Evolutionary conservation across 306 rosid genomes (phyloP).

Genomic region (Quercus cerris): DNA sequence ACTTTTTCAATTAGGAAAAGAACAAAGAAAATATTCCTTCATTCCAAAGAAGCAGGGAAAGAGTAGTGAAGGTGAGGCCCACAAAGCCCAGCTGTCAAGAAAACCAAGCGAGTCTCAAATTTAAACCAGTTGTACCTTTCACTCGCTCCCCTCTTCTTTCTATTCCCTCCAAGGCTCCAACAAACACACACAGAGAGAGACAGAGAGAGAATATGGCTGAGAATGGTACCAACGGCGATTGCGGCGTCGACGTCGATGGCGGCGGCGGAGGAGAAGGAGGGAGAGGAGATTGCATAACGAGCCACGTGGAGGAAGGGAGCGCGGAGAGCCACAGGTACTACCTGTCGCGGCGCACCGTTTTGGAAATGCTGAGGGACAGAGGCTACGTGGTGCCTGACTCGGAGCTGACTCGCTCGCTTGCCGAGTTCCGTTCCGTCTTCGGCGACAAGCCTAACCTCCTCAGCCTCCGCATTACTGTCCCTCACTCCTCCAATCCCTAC

Average conservation of each 20-base stretch:
- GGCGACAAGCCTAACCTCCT: constrained; percentile 33
- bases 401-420: constrained; percentile 33
- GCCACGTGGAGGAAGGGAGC: not conserved
- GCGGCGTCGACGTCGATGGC: not conserved
- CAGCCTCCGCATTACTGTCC: constrained; percentile 16
- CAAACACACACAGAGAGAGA: no score
- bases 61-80: no score
- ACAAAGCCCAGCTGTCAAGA: no score
- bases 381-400: constrained; percentile 40
- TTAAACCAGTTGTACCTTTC: no score
- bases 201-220: not conserved
- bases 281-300: constrained; percentile 2
- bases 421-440: constrained; percentile 30
- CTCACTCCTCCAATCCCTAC: constrained; percentile 30
- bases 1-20: no score
- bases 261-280: not conserved
- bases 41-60: no score
- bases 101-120: no score
- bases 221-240: not conserved
- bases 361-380: constrained; percentile 50
- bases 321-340: constrained; percentile 41
- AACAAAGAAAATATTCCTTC: no score
- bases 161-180: no score
- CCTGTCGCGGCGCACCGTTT: constrained; percentile 23
- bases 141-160: no score